A percentile compares a stretch with the other conserved stretches of the same genome.
phyloP scores from a whole-genome alignment of 805 yeast genomes.

The Sugiyamaella floridensis region DNA sequence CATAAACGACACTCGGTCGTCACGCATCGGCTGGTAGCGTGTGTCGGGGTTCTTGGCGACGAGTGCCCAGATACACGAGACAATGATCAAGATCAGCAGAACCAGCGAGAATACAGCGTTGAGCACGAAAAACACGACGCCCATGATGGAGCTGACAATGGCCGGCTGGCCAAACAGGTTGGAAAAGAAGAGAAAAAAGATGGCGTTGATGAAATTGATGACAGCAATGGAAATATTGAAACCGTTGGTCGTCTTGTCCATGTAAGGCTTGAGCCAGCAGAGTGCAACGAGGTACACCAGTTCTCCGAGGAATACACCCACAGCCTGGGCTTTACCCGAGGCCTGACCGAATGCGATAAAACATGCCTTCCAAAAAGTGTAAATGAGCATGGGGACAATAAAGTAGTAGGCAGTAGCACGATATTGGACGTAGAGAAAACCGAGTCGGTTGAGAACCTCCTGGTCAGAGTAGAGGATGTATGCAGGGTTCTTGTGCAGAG shows the following conservation, averaged over 20 bases:
- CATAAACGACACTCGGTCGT: slow-evolving; percentile 93
- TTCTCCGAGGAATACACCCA: slow-evolving; percentile 70
- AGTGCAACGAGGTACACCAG: slow-evolving; percentile 57
- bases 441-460: slow-evolving; percentile 73
- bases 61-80: slow-evolving; percentile 79
- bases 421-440: slow-evolving; percentile 87
- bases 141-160: slow-evolving; percentile 87
- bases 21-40: slow-evolving; percentile 92
- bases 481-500: slow-evolving; percentile 83
- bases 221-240: slow-evolving; percentile 82
- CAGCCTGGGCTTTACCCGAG: slow-evolving; percentile 76
- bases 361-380: slow-evolving; percentile 66
- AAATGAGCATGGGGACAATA: slow-evolving; percentile 55
- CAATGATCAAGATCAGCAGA: slow-evolving; percentile 75
- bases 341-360: slow-evolving; percentile 81
- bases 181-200: slow-evolving; percentile 85
- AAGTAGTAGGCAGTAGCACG: slow-evolving; percentile 84
- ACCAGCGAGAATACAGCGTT: slow-evolving; percentile 85
- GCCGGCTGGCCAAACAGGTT: slow-evolving; percentile 76
- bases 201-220: slow-evolving; percentile 71
- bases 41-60: slow-evolving; percentile 89
- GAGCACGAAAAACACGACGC: slow-evolving; percentile 77
- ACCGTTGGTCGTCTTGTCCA: slow-evolving; percentile 92
- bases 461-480: slow-evolving; percentile 82
- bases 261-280: slow-evolving; percentile 74